Evolutionary conservation across 805 yeast genomes (phyloP), one percentile per base, ranked within the genome.

Genomic region (Spathaspora girioi): DNA sequence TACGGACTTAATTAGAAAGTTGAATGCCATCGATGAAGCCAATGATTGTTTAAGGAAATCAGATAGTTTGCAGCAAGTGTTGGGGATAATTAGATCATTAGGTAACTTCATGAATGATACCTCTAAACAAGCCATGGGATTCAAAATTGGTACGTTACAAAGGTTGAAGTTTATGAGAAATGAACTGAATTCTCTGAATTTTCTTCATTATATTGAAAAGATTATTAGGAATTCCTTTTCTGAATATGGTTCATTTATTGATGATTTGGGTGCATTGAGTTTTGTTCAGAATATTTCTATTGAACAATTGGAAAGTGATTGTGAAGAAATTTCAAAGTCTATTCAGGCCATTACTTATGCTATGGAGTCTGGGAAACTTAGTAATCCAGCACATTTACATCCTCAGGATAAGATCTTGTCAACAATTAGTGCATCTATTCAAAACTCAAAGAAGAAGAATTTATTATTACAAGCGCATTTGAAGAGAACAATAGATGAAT

Each of bases 101-200:
- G 99, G 99, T 53, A 94, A 94, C 66, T 93, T 85, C 66, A 94
- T 94, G 99, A 94, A 96, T 65, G 97, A 91, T 61, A 75, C 83
- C n/a, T 77, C 89, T 2, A 92, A 91, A 60, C 96, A 91, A 65
- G 98, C 97, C 1, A 79, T 81, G 57, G 99, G 99, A 2, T 96
- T 96, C 77, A 87, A 87, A 61, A 73, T 94, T 53, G 86, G 89
- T 44, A 89, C 97, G n/a, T 76, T 94, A 49, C 97, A 91, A 62
- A 75, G 98, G 58, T 77, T 94, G 52, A 89, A 87, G 31, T 91
- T 96, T 58, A 85, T 96, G 70, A 94, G 94, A 64, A 97, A 93
- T 68, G 90, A 87, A 26, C 80, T 84, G 53, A 92, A 93, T 64
- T 81, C 90, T 5, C 84, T 87, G 84, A 89, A 96, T 1, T 92